phyloP scores from a whole-genome alignment of 1,139 yeast genomes.

The Hanseniaspora uvarum region DNA sequence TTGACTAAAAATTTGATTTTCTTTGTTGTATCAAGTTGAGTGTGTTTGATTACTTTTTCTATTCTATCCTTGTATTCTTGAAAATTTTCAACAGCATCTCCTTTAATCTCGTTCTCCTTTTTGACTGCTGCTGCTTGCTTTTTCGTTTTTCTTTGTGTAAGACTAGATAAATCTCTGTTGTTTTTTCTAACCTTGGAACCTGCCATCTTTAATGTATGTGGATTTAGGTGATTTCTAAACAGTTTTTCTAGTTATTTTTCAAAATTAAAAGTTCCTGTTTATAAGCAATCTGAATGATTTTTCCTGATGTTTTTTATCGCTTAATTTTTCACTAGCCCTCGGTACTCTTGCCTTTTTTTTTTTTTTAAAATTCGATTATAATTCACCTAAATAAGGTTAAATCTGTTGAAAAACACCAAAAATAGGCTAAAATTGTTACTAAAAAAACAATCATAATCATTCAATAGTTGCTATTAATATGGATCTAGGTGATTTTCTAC shows the following conservation, averaged over 20 bases:
- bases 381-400: too few relatives aligned
- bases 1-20: not conserved
- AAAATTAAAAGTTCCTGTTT: not conserved
- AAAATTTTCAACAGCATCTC: not conserved
- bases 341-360: too few relatives aligned
- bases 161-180: not conserved
- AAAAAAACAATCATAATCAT: too few relatives aligned
- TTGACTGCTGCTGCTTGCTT: not conserved
- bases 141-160: conserved; percentile 3
- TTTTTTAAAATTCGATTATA: too few relatives aligned
- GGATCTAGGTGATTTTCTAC: too few relatives aligned
- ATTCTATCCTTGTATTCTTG: not conserved
- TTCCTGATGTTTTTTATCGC: not conserved
- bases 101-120: not conserved
- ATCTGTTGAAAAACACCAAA: too few relatives aligned
- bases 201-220: not conserved
- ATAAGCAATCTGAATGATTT: not conserved
- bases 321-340: too few relatives aligned
- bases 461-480: too few relatives aligned
- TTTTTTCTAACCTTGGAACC: conserved; percentile 3
- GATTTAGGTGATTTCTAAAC: not conserved
- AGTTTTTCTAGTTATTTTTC: too few relatives aligned
- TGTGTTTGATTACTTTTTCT: not conserved
- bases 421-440: too few relatives aligned
- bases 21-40: not conserved